Conservation (phyloP, 768 basidiomycete genomes). For the Gloeophyllum trabeum region DNA sequence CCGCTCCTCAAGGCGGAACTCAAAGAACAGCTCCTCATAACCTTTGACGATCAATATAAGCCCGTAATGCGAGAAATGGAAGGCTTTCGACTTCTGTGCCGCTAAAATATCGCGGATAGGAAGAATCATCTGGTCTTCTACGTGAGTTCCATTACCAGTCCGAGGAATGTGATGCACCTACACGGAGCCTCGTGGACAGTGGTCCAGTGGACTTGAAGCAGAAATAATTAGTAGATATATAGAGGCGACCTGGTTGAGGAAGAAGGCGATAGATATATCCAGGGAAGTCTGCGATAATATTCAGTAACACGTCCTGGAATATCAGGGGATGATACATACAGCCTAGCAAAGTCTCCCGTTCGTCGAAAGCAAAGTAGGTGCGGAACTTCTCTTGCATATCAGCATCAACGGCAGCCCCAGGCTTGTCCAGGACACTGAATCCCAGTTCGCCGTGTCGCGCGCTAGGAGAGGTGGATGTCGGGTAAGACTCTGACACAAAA, state of each 20-base stretch:
- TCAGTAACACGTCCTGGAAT: slow-evolving; percentile 2
- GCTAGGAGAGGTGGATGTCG: slow-evolving; percentile 23
- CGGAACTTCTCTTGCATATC: slow-evolving; percentile 71
- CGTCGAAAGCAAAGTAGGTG: slow-evolving; percentile 74
- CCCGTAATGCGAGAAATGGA: slow-evolving; percentile 84
- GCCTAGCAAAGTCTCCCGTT: slow-evolving; percentile 78
- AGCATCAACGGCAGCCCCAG: slow-evolving; percentile 46
- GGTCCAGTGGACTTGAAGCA: slow-evolving; percentile 90
- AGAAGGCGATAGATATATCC: slow-evolving; percentile 84
- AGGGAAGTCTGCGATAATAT: slow-evolving; percentile 58
- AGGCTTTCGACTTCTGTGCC: slow-evolving; percentile 75
- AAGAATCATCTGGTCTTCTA: slow-evolving; percentile 70
- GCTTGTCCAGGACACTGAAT: slow-evolving; percentile 72
- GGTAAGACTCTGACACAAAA: slow-evolving; percentile 52
- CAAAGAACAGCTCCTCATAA: slow-evolving; percentile 96
- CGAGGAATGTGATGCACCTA: slow-evolving; percentile 23
- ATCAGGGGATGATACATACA: slow-evolving; percentile 38
- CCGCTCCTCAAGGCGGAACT: slow-evolving; percentile 75
- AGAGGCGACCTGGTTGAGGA: slow-evolving; percentile 83
- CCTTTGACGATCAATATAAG: slow-evolving; percentile 87
- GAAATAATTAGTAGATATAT: slow-evolving; percentile 85
- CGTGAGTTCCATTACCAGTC: slow-evolving; percentile 3
- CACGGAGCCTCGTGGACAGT: slow-evolving; percentile 71
- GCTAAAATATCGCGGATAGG: slow-evolving; percentile 85
- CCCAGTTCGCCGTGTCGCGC: slow-evolving; percentile 19